A percentile compares a stretch with the other conserved stretches of the same genome.
Evolutionary conservation across 805 yeast genomes (phyloP).

Genomic region (Schizosaccharomyces osmophilus): DNA sequence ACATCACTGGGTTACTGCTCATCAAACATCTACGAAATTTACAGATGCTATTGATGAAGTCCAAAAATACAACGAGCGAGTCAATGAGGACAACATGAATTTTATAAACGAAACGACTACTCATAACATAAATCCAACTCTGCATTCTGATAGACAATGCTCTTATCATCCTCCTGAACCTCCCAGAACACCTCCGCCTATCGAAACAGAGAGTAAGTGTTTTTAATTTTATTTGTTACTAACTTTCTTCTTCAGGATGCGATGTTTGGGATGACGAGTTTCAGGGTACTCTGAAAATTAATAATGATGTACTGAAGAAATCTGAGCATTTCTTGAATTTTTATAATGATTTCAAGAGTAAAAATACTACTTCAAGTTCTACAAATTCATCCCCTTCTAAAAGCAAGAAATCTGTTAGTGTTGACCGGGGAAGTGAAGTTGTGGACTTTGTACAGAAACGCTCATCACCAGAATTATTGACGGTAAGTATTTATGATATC

Average conservation of each 20-base stretch:
- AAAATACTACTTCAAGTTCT: background rate
- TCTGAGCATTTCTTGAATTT: background rate
- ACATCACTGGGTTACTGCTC: slow-evolving; percentile 34
- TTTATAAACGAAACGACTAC: slow-evolving; percentile 3
- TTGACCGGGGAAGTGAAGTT: background rate
- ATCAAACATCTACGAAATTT: slow-evolving; percentile 5
- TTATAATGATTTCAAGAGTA: background rate
- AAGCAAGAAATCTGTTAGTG: background rate
- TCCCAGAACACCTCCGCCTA: background rate
- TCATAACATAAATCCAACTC: background rate
- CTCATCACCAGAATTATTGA: too few species aligned
- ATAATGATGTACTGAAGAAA: background rate
- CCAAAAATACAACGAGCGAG: slow-evolving; percentile 11
- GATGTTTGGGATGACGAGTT: background rate
- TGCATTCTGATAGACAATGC: background rate
- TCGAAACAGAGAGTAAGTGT: background rate
- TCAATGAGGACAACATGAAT: slow-evolving; percentile 2
- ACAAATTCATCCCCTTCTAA: background rate
- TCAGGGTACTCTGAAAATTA: slow-evolving; percentile 1
- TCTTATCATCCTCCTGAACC: slow-evolving; percentile 5
- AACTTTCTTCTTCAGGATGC: background rate
- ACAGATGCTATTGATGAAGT: slow-evolving; percentile 13
- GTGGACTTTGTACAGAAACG: too few species aligned
- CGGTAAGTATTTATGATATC: too few species aligned
- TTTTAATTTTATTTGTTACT: background rate